Evolutionary conservation across 768 basidiomycete species (phyloP).

Genomic region (Chalciporus chontae): DNA sequence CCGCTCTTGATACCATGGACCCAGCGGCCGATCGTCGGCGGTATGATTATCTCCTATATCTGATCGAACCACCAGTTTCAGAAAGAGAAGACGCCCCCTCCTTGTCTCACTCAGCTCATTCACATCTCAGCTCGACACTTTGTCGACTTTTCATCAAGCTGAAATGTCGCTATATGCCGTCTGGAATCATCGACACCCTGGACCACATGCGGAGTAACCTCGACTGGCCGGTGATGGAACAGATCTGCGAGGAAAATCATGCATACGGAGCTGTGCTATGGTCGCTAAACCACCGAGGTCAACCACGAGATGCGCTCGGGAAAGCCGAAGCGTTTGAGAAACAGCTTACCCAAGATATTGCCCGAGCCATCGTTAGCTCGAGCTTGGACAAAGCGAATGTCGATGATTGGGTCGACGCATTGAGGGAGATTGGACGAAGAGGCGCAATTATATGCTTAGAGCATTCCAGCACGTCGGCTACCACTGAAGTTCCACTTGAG

Average conservation of each 20-base stretch:
- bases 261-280: slow-evolving; percentile 81
- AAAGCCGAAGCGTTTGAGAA: slow-evolving; percentile 62
- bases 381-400: slow-evolving; percentile 21
- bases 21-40: slow-evolving; percentile 47
- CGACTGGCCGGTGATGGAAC: slow-evolving; percentile 53
- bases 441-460: slow-evolving; percentile 70
- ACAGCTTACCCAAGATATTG: slow-evolving; percentile 43
- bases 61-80: slow-evolving; percentile 52
- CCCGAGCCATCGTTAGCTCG: slow-evolving; percentile 33
- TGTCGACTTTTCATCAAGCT: slow-evolving; percentile 66
- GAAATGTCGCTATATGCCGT: slow-evolving; percentile 68
- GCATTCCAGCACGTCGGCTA: slow-evolving; percentile 47
- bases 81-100: slow-evolving; percentile 36
- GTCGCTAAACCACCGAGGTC: slow-evolving; percentile 64
- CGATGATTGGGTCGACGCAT: slow-evolving; percentile 39
- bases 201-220: slow-evolving; percentile 48
- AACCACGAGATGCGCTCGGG: slow-evolving; percentile 59
- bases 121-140: slow-evolving; percentile 46
- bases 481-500: slow-evolving; percentile 52
- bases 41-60: slow-evolving; percentile 72
- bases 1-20: slow-evolving; percentile 52
- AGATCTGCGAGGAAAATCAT: slow-evolving; percentile 61
- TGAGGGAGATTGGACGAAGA: slow-evolving; percentile 57
- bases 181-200: slow-evolving; percentile 59
- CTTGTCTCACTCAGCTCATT: slow-evolving; percentile 33